A percentile compares a stretch with the other conserved stretches of the same genome.
Evolutionary conservation across 129 eudicot genomes (phyloP).

Genomic region (Saussurea involucrata): DNA sequence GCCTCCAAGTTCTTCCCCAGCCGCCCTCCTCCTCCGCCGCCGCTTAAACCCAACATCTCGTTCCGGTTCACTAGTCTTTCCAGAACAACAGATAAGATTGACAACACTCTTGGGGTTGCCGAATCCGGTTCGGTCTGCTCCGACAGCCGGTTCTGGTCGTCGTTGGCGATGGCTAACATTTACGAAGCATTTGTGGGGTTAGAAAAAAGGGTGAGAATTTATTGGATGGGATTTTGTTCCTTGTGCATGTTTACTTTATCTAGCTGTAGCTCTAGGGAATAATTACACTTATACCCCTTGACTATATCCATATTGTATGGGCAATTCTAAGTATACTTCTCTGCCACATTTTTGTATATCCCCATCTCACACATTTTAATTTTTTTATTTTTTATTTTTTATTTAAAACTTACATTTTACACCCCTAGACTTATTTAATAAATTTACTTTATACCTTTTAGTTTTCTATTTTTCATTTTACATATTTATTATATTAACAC

Average conservation of each 20-base stretch:
- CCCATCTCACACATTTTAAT: too few species aligned
- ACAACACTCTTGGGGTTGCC: slow-evolving; percentile 57
- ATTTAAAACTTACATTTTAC: too few species aligned
- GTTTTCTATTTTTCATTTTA: too few species aligned
- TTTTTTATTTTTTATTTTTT: too few species aligned
- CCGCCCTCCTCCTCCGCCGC: too few species aligned
- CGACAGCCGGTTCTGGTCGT: slow-evolving; percentile 37
- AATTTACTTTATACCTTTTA: too few species aligned
- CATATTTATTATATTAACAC: too few species aligned
- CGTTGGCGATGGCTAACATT: slow-evolving; percentile 52
- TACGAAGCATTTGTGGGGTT: slow-evolving; percentile 30
- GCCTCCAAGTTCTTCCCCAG: slow-evolving; percentile 56
- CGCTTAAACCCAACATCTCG: slow-evolving; percentile 34
- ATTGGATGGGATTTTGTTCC: slow-evolving; percentile 15
- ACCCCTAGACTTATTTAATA: too few species aligned
- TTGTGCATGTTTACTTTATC: slow-evolving; percentile 23
- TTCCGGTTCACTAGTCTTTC: slow-evolving; percentile 73
- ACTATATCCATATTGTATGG: not conserved
- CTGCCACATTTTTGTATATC: too few species aligned
- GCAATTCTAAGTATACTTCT: too few species aligned
- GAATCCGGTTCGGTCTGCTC: slow-evolving; percentile 47
- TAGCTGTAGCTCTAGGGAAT: not conserved
- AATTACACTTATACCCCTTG: slow-evolving; percentile 1
- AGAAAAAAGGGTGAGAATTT: slow-evolving; percentile 15
- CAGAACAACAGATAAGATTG: slow-evolving; percentile 52